Percentiles rank a stretch among this genome's conserved stretches.
These are phyloP conservation scores for Trametopsis cervina DNA, from an alignment of 768 basidiomycete genomes.

Conservation along the genomic window DNA sequence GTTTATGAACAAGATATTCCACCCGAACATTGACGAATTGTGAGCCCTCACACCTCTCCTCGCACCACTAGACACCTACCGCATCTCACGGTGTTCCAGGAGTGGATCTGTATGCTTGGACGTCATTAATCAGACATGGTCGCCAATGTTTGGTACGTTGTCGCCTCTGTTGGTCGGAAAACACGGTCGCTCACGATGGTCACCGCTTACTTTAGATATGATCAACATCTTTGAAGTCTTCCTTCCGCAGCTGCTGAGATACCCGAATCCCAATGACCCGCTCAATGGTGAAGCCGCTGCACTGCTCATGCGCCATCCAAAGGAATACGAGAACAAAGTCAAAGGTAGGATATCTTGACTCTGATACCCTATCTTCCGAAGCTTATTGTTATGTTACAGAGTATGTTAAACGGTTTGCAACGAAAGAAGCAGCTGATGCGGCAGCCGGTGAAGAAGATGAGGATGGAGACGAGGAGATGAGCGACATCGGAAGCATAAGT, in stretches of 20 bases:
- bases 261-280: constrained; percentile 98
- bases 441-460: constrained; percentile 57
- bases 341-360: constrained; percentile 50
- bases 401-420: constrained; percentile 94
- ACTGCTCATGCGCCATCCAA: constrained; percentile 93
- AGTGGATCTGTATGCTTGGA: constrained; percentile 98
- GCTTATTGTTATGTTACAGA: constrained; percentile 40
- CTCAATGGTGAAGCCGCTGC: constrained; percentile 98
- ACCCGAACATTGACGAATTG: constrained; percentile 99
- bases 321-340: constrained; percentile 91
- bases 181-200: not conserved
- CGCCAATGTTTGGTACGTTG: constrained; percentile 94
- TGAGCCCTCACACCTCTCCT: no score
- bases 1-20: constrained; percentile 99
- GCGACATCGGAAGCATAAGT: constrained; percentile 78
- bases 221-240: constrained; percentile 99
- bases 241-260: constrained; percentile 91
- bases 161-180: not conserved
- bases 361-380: not conserved
- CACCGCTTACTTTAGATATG: constrained; percentile 61
- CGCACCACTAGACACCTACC: no score
- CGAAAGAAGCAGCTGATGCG: constrained; percentile 82
- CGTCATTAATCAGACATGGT: constrained; percentile 99
- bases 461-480: constrained; percentile 77
- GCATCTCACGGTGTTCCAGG: no score